Conservation (phyloP, 352 stramenopile species). For the Pythium plurisporium region DNA sequence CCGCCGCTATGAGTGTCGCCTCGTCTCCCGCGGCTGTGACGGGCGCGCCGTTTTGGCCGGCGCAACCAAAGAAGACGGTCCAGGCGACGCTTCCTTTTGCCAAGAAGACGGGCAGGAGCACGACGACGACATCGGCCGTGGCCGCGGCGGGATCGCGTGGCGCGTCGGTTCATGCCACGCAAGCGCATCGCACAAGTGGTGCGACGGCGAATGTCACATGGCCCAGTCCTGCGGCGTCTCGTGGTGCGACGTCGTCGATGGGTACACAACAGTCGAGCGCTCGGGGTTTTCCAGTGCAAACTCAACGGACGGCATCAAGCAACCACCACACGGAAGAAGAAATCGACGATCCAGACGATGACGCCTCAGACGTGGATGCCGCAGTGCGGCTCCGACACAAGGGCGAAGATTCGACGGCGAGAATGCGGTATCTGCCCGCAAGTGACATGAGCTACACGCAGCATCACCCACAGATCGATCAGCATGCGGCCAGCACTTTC, state of each 20-base stretch:
- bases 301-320: neutral
- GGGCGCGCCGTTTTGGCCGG: neutral
- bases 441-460: slow-evolving; percentile 6
- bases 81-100: slow-evolving; percentile 63
- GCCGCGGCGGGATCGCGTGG: too few relatives aligned
- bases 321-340: slow-evolving; percentile 5
- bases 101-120: neutral
- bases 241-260: neutral
- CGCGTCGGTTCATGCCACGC: too few relatives aligned
- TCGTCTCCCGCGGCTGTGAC: neutral
- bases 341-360: neutral
- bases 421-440: slow-evolving; percentile 50
- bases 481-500: slow-evolving; percentile 56
- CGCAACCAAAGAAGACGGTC: slow-evolving; percentile 38
- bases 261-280: neutral
- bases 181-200: too few relatives aligned
- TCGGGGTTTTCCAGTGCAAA: neutral
- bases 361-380: slow-evolving; percentile 3
- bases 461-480: slow-evolving; percentile 52
- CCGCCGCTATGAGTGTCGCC: neutral
- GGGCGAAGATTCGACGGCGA: slow-evolving; percentile 54
- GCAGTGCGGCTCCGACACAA: slow-evolving; percentile 17
- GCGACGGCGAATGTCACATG: neutral
- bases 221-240: neutral
- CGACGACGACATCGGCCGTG: neutral